A percentile compares a stretch with the other conserved stretches of the same genome.
phyloP scores from a whole-genome alignment of 1,139 yeast species.

The Blastobotrys persicus region DNA sequence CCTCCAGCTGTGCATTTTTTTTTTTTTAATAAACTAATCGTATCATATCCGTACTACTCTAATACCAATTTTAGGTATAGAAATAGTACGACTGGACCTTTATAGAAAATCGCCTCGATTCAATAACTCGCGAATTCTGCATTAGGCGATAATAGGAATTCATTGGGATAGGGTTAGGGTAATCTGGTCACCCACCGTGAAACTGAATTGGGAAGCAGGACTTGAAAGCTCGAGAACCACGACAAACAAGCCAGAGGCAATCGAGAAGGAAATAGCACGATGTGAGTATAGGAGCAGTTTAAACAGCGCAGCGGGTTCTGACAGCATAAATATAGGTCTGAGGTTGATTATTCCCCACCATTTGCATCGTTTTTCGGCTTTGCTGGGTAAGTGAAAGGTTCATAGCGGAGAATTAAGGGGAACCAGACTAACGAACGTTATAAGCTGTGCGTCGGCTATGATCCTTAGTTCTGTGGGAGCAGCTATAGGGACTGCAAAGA shows the following conservation, averaged over 20 bases:
- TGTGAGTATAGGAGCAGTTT: neutral
- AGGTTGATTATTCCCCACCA: slow-evolving; percentile 68
- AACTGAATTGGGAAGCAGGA: too few species aligned
- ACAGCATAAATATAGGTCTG: slow-evolving; percentile 27
- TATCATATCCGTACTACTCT: neutral
- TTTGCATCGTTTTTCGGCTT: slow-evolving; percentile 95
- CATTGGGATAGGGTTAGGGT: neutral
- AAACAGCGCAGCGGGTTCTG: too few species aligned
- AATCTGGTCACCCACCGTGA: neutral
- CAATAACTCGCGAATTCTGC: too few species aligned
- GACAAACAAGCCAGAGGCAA: too few species aligned
- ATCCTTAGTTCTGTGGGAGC: slow-evolving; percentile 91
- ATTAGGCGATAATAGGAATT: too few species aligned
- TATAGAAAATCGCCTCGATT: too few species aligned
- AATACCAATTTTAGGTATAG: too few species aligned
- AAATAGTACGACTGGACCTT: too few species aligned
- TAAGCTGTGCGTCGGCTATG: slow-evolving; percentile 82
- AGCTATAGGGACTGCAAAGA: slow-evolving; percentile 96
- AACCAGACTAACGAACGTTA: slow-evolving; percentile 2
- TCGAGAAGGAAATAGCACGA: neutral
- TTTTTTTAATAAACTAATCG: neutral
- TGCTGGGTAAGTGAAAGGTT: slow-evolving; percentile 55
- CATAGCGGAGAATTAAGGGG: neutral
- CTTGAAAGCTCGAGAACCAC: too few species aligned
- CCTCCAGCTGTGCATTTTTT: neutral